Evolutionary conservation across 768 basidiomycete species (phyloP).

Genomic region (Rhizopogon salebrosus): DNA sequence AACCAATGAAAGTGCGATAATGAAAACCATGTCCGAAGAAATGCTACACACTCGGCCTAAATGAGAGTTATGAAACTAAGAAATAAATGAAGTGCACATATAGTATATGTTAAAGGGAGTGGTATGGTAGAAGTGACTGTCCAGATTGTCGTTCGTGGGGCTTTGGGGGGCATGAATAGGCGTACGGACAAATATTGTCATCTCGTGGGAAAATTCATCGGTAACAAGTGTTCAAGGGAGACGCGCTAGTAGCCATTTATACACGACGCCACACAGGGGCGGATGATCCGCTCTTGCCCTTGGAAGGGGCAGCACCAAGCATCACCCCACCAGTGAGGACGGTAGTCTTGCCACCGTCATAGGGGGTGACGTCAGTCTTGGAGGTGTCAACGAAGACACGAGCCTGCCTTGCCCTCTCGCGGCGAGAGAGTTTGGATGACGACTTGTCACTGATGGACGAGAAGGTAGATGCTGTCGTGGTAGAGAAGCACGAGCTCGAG

Average conservation of each 20-base stretch:
- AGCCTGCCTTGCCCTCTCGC: constrained; percentile 63
- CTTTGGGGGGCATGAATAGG: constrained; percentile 16
- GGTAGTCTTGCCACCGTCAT: constrained; percentile 85
- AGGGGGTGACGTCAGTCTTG: constrained; percentile 78
- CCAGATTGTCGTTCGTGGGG: constrained; percentile 22
- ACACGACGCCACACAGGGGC: constrained; percentile 50
- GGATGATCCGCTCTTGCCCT: constrained; percentile 22
- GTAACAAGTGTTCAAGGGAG: background rate
- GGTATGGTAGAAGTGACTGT: constrained; percentile 25
- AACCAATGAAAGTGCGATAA: constrained; percentile 7
- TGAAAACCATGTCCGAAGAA: background rate
- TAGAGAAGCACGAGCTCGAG: constrained; percentile 70
- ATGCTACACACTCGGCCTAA: constrained; percentile 25
- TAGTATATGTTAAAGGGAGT: constrained; percentile 27
- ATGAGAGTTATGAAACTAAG: constrained; percentile 17
- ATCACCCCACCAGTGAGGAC: constrained; percentile 86
- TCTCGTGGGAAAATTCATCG: constrained; percentile 1
- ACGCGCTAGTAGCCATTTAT: constrained; percentile 20
- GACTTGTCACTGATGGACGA: constrained; percentile 40
- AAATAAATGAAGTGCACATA: constrained; percentile 19
- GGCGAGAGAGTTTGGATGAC: constrained; percentile 53
- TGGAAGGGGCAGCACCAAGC: constrained; percentile 53
- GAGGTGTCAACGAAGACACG: constrained; percentile 70
- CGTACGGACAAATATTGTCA: constrained; percentile 14
- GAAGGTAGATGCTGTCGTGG: constrained; percentile 51